These are phyloP conservation scores for Pythium grandisporangium DNA, from an alignment of 352 stramenopile species.

Conservation along the genomic window DNA sequence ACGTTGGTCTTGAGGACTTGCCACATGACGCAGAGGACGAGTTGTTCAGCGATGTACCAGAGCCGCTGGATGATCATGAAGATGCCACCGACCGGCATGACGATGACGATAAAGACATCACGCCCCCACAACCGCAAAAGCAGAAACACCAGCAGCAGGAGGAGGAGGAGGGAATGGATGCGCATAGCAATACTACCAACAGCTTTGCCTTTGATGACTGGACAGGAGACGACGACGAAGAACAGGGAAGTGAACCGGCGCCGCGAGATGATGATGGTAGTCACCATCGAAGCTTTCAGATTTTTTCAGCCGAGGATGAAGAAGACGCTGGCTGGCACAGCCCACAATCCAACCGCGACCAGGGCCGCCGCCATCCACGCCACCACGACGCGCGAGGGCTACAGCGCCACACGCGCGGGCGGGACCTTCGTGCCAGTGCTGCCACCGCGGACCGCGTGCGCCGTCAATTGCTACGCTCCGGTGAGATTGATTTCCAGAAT, in stretches of 20 bases:
- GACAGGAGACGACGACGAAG: background rate
- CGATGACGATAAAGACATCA: background rate
- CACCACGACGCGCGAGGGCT: background rate
- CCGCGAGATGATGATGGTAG: slow-evolving; percentile 1
- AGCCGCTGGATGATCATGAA: slow-evolving; percentile 4
- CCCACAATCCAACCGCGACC: too few relatives aligned
- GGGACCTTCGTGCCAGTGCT: slow-evolving; percentile 1
- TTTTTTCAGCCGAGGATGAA: slow-evolving; percentile 9
- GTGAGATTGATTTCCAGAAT: slow-evolving; percentile 69
- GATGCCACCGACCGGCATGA: slow-evolving; percentile 5
- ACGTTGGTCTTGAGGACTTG: slow-evolving; percentile 11
- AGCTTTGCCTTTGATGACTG: background rate
- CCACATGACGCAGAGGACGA: slow-evolving; percentile 7
- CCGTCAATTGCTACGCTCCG: slow-evolving; percentile 13
- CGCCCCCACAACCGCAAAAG: too few relatives aligned
- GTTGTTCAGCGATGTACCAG: background rate
- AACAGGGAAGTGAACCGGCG: slow-evolving; percentile 4
- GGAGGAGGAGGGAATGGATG: slow-evolving; percentile 6
- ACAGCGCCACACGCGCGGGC: background rate
- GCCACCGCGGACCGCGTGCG: slow-evolving; percentile 11
- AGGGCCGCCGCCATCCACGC: background rate
- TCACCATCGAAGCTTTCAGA: too few relatives aligned
- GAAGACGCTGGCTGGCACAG: too few relatives aligned
- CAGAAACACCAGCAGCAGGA: slow-evolving; percentile 10
- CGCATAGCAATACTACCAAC: too few relatives aligned